phyloP scores from a whole-genome alignment of 805 yeast genomes.

The Naumovozyma baii region DNA sequence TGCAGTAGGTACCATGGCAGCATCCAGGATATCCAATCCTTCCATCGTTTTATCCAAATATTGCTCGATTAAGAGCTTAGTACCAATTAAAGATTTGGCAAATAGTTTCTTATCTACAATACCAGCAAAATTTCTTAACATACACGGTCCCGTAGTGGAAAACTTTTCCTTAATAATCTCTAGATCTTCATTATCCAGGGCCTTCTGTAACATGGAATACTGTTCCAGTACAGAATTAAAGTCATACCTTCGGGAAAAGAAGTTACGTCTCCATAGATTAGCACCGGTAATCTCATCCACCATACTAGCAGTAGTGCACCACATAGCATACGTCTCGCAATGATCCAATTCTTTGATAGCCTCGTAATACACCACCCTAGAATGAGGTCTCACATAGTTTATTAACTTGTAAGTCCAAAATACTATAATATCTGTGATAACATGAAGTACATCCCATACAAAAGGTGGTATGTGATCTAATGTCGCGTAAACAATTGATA shows the following conservation, averaged over 20 bases:
- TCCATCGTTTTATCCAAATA: conserved; percentile 60
- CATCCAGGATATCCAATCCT: conserved; percentile 53
- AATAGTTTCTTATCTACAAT: conserved; percentile 71
- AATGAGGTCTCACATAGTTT: conserved; percentile 24
- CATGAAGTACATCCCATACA: conserved; percentile 33
- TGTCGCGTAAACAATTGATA: conserved; percentile 20
- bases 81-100: conserved; percentile 77
- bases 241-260: conserved; percentile 72
- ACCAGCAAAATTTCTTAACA: conserved; percentile 85
- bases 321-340: conserved; percentile 56
- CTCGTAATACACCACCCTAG: conserved; percentile 30
- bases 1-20: conserved; percentile 48
- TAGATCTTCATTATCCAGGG: conserved; percentile 48
- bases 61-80: conserved; percentile 72
- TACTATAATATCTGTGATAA: conserved; percentile 33
- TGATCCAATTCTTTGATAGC: conserved; percentile 40
- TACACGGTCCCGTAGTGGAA: conserved; percentile 54
- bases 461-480: conserved; percentile 36
- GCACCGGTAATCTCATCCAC: conserved; percentile 46
- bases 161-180: conserved; percentile 53
- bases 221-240: conserved; percentile 73
- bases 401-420: conserved; percentile 32
- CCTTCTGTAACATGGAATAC: conserved; percentile 48
- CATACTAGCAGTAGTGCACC: conserved; percentile 47
- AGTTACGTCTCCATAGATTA: conserved; percentile 71